Evolutionary conservation across 768 basidiomycete genomes (phyloP), one percentile per base, ranked within the genome.

Genomic region (Phlebiopsis flavidoalba): DNA sequence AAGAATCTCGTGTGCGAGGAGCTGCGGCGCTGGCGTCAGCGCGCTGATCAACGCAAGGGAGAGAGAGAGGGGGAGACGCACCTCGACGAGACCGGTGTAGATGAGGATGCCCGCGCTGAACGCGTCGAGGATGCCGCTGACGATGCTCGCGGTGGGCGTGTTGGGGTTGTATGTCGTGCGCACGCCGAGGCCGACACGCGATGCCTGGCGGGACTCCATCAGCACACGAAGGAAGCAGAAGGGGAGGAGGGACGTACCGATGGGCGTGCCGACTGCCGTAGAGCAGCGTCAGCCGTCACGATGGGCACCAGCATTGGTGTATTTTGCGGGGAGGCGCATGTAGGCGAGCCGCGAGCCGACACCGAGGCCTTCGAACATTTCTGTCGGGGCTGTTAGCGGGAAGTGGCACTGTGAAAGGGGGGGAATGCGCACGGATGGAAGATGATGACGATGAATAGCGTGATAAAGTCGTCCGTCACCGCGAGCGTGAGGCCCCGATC

Each of bases 1-100:
- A 98, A 69, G 74, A 98, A 97, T n/a, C 69, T 98, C 96, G 70
- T 97, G 95, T 1, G 93, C 96, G 49, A 98, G 80, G 0, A 97
- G 81, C 87, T 89, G 63, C n/a, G 35, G n/a, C 14, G 54, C 14
- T n/a, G 26, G 37, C 5, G 37, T 33, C 7, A 14, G 21, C 1
- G 8, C 56, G 11, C 12, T 59, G 10, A 61, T 19, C 35, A 12
- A 33, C 15, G 21, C 10, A 19, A 22, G 10, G 22, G 26, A 21
- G 33, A 8, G 19, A 37, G 19, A 33, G 17, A 45, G 46, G n/a
- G 35, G 15, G 47, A 21, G 21, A 66, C 77, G 37, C 62, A 88
- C 88, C 81, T 95, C 92, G 36, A 94, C 93, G 22, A 93, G 76
- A 22, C 91, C 91, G 0, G 93, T 94, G 70, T 92, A 95, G 14